A percentile compares a stretch with the other conserved stretches of the same genome.
These are phyloP conservation scores for Telfairia occidentalis DNA, from an alignment of 331 rosid genomes.

Conservation along the genomic window DNA sequence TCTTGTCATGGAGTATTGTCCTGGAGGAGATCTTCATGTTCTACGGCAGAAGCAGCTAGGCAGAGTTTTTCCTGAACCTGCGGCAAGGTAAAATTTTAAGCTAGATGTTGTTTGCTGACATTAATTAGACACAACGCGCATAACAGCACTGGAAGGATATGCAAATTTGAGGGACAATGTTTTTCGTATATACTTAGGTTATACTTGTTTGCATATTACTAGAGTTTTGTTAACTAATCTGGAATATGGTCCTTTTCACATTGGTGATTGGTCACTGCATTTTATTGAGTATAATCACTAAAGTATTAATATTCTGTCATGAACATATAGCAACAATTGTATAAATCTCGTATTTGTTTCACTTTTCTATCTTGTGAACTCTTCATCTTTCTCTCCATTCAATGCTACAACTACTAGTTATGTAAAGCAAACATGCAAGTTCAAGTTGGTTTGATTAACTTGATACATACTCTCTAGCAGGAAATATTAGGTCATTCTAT, in stretches of 20 bases:
- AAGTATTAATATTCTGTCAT: neutral
- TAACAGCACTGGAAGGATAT: neutral
- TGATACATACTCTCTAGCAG: neutral
- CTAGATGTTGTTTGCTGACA: neutral
- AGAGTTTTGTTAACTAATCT: neutral
- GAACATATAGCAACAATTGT: neutral
- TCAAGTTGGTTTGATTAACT: neutral
- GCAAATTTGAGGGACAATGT: neutral
- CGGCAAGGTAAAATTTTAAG: slow-evolving; percentile 53
- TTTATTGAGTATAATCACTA: neutral
- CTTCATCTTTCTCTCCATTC: neutral
- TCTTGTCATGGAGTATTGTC: slow-evolving; percentile 93
- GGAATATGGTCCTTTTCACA: neutral
- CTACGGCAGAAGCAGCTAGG: slow-evolving; percentile 80
- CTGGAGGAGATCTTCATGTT: slow-evolving; percentile 99
- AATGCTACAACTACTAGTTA: neutral
- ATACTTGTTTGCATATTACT: neutral
- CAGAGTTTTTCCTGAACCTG: slow-evolving; percentile 65
- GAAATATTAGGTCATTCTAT: neutral
- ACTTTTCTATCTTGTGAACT: neutral
- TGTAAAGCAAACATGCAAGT: neutral
- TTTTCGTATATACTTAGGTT: neutral
- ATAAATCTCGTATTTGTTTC: neutral
- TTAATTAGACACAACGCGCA: neutral
- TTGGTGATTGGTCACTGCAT: neutral